These are phyloP conservation scores for Rhodofomes roseus DNA, from an alignment of 1,284 basidiomycete genomes.

Conservation along the genomic window DNA sequence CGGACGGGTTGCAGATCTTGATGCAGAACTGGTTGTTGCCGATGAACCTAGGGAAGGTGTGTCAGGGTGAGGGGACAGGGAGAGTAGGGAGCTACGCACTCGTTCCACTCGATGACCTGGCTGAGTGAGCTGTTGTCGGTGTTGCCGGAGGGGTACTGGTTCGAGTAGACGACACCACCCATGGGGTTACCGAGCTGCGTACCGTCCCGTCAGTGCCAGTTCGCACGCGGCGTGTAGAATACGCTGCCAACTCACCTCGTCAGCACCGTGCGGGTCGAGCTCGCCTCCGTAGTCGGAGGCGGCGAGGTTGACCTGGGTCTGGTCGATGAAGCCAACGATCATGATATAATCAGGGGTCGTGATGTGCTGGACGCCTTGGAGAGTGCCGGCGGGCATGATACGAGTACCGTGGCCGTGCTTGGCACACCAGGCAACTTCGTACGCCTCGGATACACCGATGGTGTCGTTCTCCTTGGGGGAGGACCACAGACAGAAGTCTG, in stretches of 20 bases:
- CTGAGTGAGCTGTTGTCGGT: slow-evolving; percentile 31
- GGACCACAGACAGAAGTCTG: slow-evolving; percentile 64
- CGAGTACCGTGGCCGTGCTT: slow-evolving; percentile 63
- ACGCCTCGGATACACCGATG: slow-evolving; percentile 63
- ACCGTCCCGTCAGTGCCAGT: neutral
- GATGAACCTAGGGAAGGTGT: slow-evolving; percentile 37
- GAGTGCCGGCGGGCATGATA: slow-evolving; percentile 56
- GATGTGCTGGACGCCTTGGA: slow-evolving; percentile 64
- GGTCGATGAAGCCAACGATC: slow-evolving; percentile 59
- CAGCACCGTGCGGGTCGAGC: slow-evolving; percentile 52
- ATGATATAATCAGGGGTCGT: slow-evolving; percentile 65
- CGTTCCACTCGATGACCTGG: slow-evolving; percentile 44
- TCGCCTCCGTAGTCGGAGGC: slow-evolving; percentile 62
- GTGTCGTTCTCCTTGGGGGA: slow-evolving; percentile 41
- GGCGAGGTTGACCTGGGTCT: slow-evolving; percentile 50
- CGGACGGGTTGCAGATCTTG: slow-evolving; percentile 45
- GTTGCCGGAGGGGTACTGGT: slow-evolving; percentile 33
- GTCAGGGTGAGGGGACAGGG: neutral
- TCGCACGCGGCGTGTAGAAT: neutral
- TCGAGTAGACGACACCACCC: slow-evolving; percentile 48
- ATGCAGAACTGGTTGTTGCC: slow-evolving; percentile 45
- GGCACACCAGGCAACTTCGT: slow-evolving; percentile 74
- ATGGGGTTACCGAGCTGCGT: slow-evolving; percentile 47
- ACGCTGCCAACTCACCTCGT: slow-evolving; percentile 9
- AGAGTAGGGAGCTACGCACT: slow-evolving; percentile 25